phyloP scores from a whole-genome alignment of 805 yeast genomes.

The Candida michaelii region DNA sequence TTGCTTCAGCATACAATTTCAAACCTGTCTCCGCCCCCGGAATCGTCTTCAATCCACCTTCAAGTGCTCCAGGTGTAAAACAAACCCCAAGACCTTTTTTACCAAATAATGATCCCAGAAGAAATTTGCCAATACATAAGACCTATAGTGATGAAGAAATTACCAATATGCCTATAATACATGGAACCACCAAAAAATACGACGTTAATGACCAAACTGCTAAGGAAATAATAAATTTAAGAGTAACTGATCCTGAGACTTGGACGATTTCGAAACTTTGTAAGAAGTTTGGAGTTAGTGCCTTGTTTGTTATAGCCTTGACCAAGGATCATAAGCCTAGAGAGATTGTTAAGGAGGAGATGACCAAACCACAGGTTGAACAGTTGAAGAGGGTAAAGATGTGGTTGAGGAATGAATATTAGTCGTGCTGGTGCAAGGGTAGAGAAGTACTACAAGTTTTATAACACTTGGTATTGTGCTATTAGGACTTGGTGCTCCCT shows the following conservation, averaged over 20 bases:
- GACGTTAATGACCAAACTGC: conserved; percentile 59
- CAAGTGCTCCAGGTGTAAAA: conserved; percentile 48
- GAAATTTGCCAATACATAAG: conserved; percentile 30
- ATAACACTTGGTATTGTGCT: too few relatives aligned
- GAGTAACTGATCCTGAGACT: conserved; percentile 55
- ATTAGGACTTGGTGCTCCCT: too few relatives aligned
- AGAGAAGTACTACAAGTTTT: too few relatives aligned
- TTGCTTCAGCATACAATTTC: conserved; percentile 70
- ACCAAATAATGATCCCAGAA: conserved; percentile 61
- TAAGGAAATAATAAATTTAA: conserved; percentile 54
- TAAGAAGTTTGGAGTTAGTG: conserved; percentile 53
- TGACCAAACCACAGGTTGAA: conserved; percentile 32
- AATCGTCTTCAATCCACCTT: conserved; percentile 62
- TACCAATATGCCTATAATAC: conserved; percentile 42
- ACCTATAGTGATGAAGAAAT: conserved; percentile 33
- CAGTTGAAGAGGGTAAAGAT: conserved; percentile 55
- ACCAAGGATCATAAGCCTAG: conserved; percentile 35
- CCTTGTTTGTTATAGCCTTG: conserved; percentile 13
- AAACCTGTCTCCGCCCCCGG: conserved; percentile 55
- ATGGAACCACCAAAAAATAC: conserved; percentile 43
- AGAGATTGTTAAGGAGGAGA: not conserved
- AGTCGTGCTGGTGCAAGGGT: not conserved
- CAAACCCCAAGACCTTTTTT: conserved; percentile 71
- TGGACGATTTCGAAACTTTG: conserved; percentile 69
- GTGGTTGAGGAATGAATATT: conserved; percentile 62